phyloP scores from a whole-genome alignment of 73 alveolate genomes.

The Blepharisma japonicum region DNA sequence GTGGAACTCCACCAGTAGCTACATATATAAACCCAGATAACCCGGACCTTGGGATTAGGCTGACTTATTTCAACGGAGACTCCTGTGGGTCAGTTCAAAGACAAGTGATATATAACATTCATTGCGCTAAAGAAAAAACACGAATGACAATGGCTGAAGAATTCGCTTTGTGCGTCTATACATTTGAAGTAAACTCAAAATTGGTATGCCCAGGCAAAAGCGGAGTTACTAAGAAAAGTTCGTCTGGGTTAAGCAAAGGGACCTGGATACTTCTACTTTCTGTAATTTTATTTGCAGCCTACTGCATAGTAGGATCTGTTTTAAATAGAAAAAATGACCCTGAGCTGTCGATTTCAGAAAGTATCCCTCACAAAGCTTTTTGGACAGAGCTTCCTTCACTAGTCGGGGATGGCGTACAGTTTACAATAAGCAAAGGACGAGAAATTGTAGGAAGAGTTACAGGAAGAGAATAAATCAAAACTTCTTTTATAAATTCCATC shows the following conservation, averaged over 20 bases:
- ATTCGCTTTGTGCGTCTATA: background rate
- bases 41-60: background rate
- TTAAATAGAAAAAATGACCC: background rate
- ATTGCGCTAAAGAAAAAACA: background rate
- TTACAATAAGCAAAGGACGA: slow-evolving; percentile 52
- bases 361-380: background rate
- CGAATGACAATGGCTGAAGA: background rate
- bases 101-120: background rate
- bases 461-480: too few relatives aligned
- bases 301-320: background rate
- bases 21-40: background rate
- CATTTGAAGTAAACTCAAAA: background rate
- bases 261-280: background rate
- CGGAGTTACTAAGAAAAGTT: too few relatives aligned
- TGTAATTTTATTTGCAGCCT: background rate
- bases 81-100: background rate
- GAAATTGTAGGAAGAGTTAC: too few relatives aligned
- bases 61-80: background rate
- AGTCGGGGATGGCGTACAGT: slow-evolving; percentile 54
- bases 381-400: background rate
- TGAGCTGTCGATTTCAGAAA: background rate
- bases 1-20: background rate
- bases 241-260: too few relatives aligned
- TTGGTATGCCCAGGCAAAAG: background rate
- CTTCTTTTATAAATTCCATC: too few relatives aligned